These are phyloP conservation scores for Apiotrichum porosum DNA, from an alignment of 1,284 basidiomycete genomes.

Conservation along the genomic window DNA sequence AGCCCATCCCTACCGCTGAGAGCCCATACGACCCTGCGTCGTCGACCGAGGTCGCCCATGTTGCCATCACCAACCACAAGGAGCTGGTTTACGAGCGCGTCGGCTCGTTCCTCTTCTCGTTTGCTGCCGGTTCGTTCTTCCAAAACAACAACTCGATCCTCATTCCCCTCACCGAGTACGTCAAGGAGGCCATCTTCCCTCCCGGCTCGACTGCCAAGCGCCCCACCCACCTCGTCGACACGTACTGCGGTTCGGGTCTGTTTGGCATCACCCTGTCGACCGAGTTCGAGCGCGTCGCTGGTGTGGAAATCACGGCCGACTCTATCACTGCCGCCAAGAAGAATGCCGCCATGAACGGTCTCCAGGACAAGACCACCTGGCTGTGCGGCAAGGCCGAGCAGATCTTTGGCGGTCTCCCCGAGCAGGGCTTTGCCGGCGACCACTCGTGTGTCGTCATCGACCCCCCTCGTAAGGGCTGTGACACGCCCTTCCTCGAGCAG, in stretches of 20 bases:
- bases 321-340: conserved; percentile 73
- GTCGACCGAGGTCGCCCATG: conserved; percentile 48
- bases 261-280: conserved; percentile 85
- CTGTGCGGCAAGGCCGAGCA: conserved; percentile 56
- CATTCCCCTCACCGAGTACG: conserved; percentile 73
- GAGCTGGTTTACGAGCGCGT: conserved; percentile 78
- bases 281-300: conserved; percentile 72
- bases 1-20: conserved; percentile 29
- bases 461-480: conserved; percentile 86
- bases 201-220: conserved; percentile 19
- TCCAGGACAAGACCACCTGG: conserved; percentile 48
- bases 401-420: conserved; percentile 50
- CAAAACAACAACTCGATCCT: conserved; percentile 97
- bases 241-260: conserved; percentile 83
- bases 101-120: conserved; percentile 76
- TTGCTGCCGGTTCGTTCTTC: conserved; percentile 86
- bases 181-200: conserved; percentile 66
- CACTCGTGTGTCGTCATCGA: conserved; percentile 47
- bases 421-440: conserved; percentile 35
- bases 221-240: conserved; percentile 81
- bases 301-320: conserved; percentile 74
- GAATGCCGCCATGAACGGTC: conserved; percentile 72
- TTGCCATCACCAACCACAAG: conserved; percentile 80
- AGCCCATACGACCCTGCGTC: conserved; percentile 25
- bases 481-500: conserved; percentile 73